Conservation (phyloP, 805 yeast genomes). For the Ogataea parapolymorpha region DNA sequence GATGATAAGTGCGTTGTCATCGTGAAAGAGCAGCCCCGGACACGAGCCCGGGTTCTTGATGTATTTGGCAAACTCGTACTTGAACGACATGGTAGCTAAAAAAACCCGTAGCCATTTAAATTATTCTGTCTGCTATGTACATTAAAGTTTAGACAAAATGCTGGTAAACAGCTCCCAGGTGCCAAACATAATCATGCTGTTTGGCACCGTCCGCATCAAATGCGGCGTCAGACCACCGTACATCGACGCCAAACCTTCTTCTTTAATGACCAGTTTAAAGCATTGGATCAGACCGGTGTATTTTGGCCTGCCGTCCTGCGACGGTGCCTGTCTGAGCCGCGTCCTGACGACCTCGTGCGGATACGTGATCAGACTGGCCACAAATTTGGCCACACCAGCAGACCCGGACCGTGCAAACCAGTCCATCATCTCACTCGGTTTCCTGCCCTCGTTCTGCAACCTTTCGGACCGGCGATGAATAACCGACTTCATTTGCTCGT, state of each 20-base stretch:
- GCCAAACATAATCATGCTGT: conserved; percentile 97
- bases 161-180: conserved; percentile 89
- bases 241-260: conserved; percentile 90
- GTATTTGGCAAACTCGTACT: conserved; percentile 46
- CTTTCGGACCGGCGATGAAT: conserved; percentile 51
- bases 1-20: conserved; percentile 53
- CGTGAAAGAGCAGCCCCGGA: conserved; percentile 40
- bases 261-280: conserved; percentile 77
- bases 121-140: not conserved
- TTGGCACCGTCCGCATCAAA: conserved; percentile 93
- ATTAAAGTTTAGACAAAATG: conserved; percentile 39
- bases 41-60: conserved; percentile 43
- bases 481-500: conserved; percentile 85
- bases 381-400: conserved; percentile 93
- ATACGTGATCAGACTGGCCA: conserved; percentile 88
- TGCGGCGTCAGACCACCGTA: conserved; percentile 98
- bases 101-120: not conserved
- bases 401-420: conserved; percentile 98
- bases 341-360: conserved; percentile 98
- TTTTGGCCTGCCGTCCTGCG: conserved; percentile 72
- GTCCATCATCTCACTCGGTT: conserved; percentile 64
- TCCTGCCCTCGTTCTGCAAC: conserved; percentile 33
- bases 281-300: conserved; percentile 89
- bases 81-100: conserved; percentile 41
- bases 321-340: conserved; percentile 90